phyloP scores from a whole-genome alignment of 805 yeast genomes.

The Isabelozyma heimii region DNA sequence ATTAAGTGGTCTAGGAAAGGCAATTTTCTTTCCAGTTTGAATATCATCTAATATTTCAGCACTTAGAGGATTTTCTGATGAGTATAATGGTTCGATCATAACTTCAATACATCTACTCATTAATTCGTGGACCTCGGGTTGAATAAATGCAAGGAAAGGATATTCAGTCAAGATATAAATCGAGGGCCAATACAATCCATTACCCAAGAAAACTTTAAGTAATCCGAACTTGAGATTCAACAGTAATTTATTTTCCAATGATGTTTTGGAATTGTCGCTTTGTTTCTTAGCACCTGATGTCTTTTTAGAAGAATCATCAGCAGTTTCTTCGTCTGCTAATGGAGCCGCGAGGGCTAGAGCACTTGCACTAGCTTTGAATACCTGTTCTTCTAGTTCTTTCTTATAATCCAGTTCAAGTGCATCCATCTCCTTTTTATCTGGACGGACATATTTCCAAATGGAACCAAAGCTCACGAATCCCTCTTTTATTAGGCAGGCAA shows the following conservation, averaged over 20 bases:
- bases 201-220: constrained; percentile 50
- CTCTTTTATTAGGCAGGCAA: constrained; percentile 59
- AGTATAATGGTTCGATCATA: constrained; percentile 49
- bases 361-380: constrained; percentile 62
- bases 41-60: constrained; percentile 17
- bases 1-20: constrained; percentile 23
- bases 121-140: constrained; percentile 45
- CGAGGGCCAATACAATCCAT: constrained; percentile 64
- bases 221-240: constrained; percentile 34
- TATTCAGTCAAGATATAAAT: constrained; percentile 54
- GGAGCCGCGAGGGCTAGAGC: constrained; percentile 91
- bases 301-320: constrained; percentile 21
- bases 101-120: constrained; percentile 49
- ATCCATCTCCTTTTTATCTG: constrained; percentile 47
- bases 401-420: constrained; percentile 44
- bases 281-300: constrained; percentile 9
- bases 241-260: constrained; percentile 12
- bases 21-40: constrained; percentile 17
- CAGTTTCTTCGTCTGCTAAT: constrained; percentile 63
- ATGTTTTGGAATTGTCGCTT: constrained; percentile 2
- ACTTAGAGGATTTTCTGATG: constrained; percentile 15
- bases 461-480: constrained; percentile 65
- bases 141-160: constrained; percentile 59
- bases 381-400: constrained; percentile 49
- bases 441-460: constrained; percentile 55